A percentile compares a stretch with the other conserved stretches of the same genome.
These are phyloP conservation scores for Zasmidium citrigriseum DNA, from an alignment of 2,329 filamentous ascomycete species.

Conservation along the genomic window DNA sequence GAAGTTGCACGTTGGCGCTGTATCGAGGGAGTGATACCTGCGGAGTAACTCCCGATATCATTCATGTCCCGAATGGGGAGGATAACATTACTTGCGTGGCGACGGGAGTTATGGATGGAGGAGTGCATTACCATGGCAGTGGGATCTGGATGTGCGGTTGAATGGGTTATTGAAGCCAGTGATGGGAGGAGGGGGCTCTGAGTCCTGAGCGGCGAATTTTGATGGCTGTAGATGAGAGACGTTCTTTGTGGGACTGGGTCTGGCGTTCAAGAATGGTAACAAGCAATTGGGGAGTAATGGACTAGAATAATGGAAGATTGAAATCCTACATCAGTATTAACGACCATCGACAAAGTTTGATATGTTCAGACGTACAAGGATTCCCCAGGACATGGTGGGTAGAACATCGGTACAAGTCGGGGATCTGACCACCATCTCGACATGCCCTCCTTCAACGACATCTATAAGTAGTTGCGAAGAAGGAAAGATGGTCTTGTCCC, in stretches of 20 bases:
- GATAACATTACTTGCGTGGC: constrained; percentile 9
- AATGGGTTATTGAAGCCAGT: not conserved
- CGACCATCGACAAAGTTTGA: no score
- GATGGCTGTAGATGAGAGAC: not conserved
- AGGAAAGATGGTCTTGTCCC: not conserved
- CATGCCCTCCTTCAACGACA: not conserved
- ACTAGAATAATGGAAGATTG: no score
- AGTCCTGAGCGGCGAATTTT: not conserved
- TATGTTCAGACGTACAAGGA: not conserved
- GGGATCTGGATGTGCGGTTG: constrained; percentile 25
- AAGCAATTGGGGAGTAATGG: not conserved
- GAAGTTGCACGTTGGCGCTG: constrained; percentile 25
- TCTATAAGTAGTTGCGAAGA: not conserved
- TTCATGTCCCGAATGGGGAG: constrained; percentile 8
- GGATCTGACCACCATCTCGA: not conserved
- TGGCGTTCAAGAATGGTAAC: not conserved
- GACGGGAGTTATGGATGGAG: constrained; percentile 23
- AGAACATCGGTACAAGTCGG: not conserved
- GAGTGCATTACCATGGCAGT: constrained; percentile 18
- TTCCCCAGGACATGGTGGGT: not conserved
- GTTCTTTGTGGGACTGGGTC: not conserved
- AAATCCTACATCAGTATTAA: no score
- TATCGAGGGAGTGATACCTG: constrained; percentile 23
- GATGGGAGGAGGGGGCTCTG: not conserved
- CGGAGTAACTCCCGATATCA: constrained; percentile 10